phyloP scores from a whole-genome alignment of 2,329 filamentous ascomycete genomes.

The Botrytis hyacinthi region DNA sequence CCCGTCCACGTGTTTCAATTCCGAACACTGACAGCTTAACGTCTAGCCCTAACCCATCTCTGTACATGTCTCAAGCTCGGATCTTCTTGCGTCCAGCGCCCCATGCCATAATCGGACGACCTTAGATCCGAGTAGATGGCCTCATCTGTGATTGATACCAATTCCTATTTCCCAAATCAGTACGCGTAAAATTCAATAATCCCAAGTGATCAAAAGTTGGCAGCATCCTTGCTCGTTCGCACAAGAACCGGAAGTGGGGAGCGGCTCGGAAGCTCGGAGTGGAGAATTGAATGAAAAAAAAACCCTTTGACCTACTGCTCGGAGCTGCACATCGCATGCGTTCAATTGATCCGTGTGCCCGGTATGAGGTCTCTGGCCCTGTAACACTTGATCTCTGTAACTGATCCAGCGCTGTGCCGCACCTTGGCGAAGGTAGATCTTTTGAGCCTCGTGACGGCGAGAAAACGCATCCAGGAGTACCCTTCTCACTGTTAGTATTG shows the following conservation, averaged over 20 bases:
- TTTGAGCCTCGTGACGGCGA: slow-evolving; percentile 61
- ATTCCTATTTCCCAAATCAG: slow-evolving; percentile 43
- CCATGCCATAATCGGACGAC: slow-evolving; percentile 51
- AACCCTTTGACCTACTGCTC: slow-evolving; percentile 48
- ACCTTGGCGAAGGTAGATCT: slow-evolving; percentile 61
- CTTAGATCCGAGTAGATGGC: slow-evolving; percentile 55
- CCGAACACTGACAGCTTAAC: slow-evolving; percentile 23
- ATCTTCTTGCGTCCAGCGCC: slow-evolving; percentile 63
- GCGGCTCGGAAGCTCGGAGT: neutral
- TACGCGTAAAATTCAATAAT: neutral
- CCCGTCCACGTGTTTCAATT: neutral
- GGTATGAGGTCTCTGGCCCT: slow-evolving; percentile 49
- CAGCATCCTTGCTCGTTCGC: neutral
- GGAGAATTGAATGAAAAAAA: neutral
- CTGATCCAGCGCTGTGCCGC: slow-evolving; percentile 60
- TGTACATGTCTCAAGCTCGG: slow-evolving; percentile 56
- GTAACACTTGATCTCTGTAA: slow-evolving; percentile 52
- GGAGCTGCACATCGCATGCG: slow-evolving; percentile 56
- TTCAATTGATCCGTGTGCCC: slow-evolving; percentile 50
- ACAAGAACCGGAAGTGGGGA: neutral
- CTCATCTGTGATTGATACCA: slow-evolving; percentile 58
- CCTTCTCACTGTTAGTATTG: slow-evolving; percentile 39
- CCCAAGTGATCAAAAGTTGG: neutral
- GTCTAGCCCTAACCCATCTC: slow-evolving; percentile 54
- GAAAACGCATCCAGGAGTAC: slow-evolving; percentile 59